Evolutionary conservation across 805 yeast species (phyloP).

Genomic region (Candida tibetensis): DNA sequence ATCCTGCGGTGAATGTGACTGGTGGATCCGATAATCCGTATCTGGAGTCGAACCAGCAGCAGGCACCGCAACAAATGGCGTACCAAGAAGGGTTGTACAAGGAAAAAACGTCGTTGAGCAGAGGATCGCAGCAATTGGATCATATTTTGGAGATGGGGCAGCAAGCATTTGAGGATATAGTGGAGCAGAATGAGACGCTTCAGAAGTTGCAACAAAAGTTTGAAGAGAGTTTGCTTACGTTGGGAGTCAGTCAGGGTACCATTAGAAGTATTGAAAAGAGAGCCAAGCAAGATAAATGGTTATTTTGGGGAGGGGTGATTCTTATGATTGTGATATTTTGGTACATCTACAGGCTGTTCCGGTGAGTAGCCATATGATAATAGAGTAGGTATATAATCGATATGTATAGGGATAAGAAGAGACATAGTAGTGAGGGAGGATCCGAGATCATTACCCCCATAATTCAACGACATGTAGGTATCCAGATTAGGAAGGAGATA

Average conservation of each 20-base stretch:
- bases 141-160: constrained; percentile 89
- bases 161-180: constrained; percentile 77
- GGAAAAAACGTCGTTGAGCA: constrained; percentile 60
- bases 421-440: no score
- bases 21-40: constrained; percentile 48
- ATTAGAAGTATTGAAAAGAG: constrained; percentile 76
- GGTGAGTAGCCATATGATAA: no score
- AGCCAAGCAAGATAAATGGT: constrained; percentile 80
- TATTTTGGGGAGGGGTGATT: constrained; percentile 74
- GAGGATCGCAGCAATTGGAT: constrained; percentile 81
- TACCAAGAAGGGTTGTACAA: constrained; percentile 64
- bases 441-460: no score
- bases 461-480: no score
- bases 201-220: constrained; percentile 59
- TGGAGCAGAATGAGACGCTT: constrained; percentile 77
- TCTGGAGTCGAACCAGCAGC: constrained; percentile 21
- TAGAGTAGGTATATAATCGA: no score
- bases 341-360: constrained; percentile 61
- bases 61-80: constrained; percentile 25
- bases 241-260: constrained; percentile 86
- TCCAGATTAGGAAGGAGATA: no score
- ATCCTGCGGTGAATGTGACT: constrained; percentile 3
- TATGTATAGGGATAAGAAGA: no score
- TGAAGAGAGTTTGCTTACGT: constrained; percentile 66
- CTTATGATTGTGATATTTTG: constrained; percentile 65